Percentiles rank a stretch among this genome's conserved stretches.
phyloP scores from a whole-genome alignment of 805 yeast species.

The Danielia reshetovae region DNA sequence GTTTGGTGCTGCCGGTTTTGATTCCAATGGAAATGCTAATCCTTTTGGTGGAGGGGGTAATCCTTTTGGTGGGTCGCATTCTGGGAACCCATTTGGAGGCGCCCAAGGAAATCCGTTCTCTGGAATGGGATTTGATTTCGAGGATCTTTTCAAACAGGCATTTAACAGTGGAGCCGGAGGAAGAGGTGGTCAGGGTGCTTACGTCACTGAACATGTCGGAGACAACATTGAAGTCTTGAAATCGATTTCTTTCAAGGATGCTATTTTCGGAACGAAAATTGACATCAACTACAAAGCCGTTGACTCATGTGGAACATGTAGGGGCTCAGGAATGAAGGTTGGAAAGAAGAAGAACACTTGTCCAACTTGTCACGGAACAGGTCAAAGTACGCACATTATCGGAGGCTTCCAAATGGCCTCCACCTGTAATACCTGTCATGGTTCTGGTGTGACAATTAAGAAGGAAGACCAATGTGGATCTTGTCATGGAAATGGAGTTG shows the following conservation, averaged over 20 bases:
- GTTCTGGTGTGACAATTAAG: slow-evolving; percentile 77
- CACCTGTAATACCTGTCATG: slow-evolving; percentile 83
- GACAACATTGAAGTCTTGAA: slow-evolving; percentile 81
- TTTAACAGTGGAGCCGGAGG: slow-evolving; percentile 41
- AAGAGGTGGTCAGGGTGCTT: slow-evolving; percentile 38
- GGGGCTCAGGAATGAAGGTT: slow-evolving; percentile 79
- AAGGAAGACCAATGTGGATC: slow-evolving; percentile 64
- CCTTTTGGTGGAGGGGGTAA: slow-evolving; percentile 42
- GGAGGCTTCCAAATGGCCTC: slow-evolving; percentile 98
- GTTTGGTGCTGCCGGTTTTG: slow-evolving; percentile 85
- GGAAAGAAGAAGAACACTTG: slow-evolving; percentile 78
- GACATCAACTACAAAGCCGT: slow-evolving; percentile 68
- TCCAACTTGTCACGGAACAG: slow-evolving; percentile 87
- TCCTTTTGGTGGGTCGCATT: slow-evolving; percentile 37
- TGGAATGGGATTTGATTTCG: slow-evolving; percentile 48
- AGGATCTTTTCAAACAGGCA: slow-evolving; percentile 46
- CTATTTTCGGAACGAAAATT: slow-evolving; percentile 72
- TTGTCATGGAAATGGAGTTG: slow-evolving; percentile 91
- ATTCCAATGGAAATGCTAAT: slow-evolving; percentile 50
- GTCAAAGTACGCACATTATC: slow-evolving; percentile 78
- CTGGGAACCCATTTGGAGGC: slow-evolving; percentile 40
- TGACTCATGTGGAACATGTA: slow-evolving; percentile 74
- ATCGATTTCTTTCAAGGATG: slow-evolving; percentile 76
- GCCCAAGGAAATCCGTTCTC: slow-evolving; percentile 49
- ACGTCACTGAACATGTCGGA: slow-evolving; percentile 79